Evolutionary conservation across 139 green algal genomes (phyloP).

Genomic region (Zygnema cylindricum): DNA sequence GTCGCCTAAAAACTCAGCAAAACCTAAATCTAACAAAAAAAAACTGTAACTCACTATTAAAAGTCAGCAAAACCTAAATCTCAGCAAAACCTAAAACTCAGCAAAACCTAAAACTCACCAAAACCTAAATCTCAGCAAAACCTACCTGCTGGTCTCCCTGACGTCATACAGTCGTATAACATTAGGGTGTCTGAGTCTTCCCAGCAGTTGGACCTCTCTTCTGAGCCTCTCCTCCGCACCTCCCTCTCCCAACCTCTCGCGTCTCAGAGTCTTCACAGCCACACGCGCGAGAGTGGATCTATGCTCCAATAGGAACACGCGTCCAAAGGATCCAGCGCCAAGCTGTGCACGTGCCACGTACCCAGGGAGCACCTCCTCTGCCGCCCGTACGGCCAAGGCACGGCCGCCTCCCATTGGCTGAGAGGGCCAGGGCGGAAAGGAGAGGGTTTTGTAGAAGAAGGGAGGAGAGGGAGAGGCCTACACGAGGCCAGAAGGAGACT

Average conservation of each 20-base stretch:
- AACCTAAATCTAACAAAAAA: too few relatives aligned
- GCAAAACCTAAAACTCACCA: too few relatives aligned
- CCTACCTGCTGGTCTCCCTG: conserved; percentile 40
- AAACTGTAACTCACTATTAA: too few relatives aligned
- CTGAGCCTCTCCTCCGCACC: conserved; percentile 48
- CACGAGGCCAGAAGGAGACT: too few relatives aligned
- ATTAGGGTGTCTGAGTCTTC: conserved; percentile 43
- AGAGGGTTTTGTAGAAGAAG: too few relatives aligned
- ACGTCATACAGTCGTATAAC: conserved; percentile 58
- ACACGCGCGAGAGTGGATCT: conserved; percentile 22
- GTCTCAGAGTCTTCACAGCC: conserved; percentile 58
- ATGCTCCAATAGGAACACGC: conserved; percentile 59
- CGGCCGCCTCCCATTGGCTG: too few relatives aligned
- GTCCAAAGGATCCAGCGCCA: conserved; percentile 45
- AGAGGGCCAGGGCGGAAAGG: too few relatives aligned
- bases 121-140: neutral
- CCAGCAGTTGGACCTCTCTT: conserved; percentile 48
- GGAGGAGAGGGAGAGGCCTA: too few relatives aligned
- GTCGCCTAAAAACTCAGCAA: too few relatives aligned
- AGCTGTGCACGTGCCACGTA: conserved; percentile 39
- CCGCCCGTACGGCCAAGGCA: conserved; percentile 22
- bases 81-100: too few relatives aligned
- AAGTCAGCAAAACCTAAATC: too few relatives aligned
- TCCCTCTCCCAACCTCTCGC: conserved; percentile 52
- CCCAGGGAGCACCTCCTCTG: conserved; percentile 47